Percentiles rank a stretch among this genome's conserved stretches.
phyloP scores from a whole-genome alignment of 129 eudicot species.

The Daucus carota region DNA sequence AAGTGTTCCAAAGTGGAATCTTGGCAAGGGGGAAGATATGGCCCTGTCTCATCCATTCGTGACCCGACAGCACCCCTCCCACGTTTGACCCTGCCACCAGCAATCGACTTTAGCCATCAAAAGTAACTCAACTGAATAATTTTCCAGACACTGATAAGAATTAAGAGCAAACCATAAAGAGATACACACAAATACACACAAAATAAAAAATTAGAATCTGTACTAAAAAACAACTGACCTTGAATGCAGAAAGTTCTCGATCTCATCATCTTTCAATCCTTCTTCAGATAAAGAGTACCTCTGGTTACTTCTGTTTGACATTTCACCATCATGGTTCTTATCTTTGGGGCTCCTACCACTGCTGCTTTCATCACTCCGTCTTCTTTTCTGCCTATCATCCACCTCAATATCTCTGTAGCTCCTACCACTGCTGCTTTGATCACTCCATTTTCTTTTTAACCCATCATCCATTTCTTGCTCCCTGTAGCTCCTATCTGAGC shows the following conservation, averaged over 20 bases:
- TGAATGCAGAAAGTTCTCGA: slow-evolving; percentile 67
- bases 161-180: not conserved
- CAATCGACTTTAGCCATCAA: slow-evolving; percentile 19
- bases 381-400: not conserved
- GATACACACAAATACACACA: not conserved
- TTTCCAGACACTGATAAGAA: not conserved
- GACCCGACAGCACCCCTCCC: slow-evolving; percentile 93
- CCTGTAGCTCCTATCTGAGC: slow-evolving; percentile 18
- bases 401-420: slow-evolving; percentile 15
- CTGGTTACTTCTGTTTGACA: slow-evolving; percentile 17
- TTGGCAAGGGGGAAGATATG: slow-evolving; percentile 43
- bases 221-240: slow-evolving; percentile 33
- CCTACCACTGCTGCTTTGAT: slow-evolving; percentile 26
- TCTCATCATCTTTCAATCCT: slow-evolving; percentile 62
- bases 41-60: slow-evolving; percentile 96
- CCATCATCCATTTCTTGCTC: slow-evolving; percentile 7
- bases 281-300: slow-evolving; percentile 26
- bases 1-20: slow-evolving; percentile 27
- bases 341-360: slow-evolving; percentile 23
- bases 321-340: slow-evolving; percentile 27
- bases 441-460: slow-evolving; percentile 22
- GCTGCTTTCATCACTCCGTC: slow-evolving; percentile 3
- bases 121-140: not conserved
- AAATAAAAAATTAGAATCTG: not conserved
- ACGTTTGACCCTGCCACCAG: slow-evolving; percentile 63